Conservation (phyloP, 1,284 basidiomycete genomes). For the Papiliotrema terrestris region DNA sequence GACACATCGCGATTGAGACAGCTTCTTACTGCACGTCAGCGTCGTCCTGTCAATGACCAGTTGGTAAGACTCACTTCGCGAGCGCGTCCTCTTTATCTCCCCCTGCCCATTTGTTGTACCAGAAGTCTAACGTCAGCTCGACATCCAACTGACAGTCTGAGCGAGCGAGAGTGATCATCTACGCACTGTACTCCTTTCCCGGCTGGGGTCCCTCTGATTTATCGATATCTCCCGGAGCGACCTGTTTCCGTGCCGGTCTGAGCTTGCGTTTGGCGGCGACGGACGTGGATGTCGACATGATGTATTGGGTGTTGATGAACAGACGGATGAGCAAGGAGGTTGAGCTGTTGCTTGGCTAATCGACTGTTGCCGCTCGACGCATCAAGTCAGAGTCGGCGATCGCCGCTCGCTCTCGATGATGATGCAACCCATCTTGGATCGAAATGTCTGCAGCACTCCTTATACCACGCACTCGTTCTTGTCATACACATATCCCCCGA, state of each 20-base stretch:
- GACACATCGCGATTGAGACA: constrained; percentile 67
- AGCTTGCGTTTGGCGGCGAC: constrained; percentile 41
- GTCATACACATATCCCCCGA: too few species aligned
- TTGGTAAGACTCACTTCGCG: constrained; percentile 70
- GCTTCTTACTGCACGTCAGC: constrained; percentile 67
- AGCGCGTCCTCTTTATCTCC: constrained; percentile 91
- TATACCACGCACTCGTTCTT: too few species aligned
- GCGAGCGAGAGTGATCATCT: too few species aligned
- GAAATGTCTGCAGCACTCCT: too few species aligned
- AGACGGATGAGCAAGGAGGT: too few species aligned
- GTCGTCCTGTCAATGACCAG: neutral
- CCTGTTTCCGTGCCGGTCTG: constrained; percentile 77
- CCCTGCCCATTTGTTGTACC: constrained; percentile 99
- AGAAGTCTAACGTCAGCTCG: constrained; percentile 64
- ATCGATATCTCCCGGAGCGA: constrained; percentile 81
- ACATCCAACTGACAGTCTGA: too few species aligned
- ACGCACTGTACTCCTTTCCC: constrained; percentile 89
- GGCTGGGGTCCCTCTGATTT: constrained; percentile 84
- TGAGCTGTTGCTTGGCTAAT: too few species aligned
- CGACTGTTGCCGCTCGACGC: too few species aligned
- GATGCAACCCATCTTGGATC: too few species aligned
- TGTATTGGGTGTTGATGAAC: too few species aligned
- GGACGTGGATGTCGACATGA: neutral
- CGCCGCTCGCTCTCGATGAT: neutral
- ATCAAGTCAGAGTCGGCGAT: neutral